Conservation (phyloP, 2,329 filamentous ascomycete genomes). For the Huntiella savannae region DNA sequence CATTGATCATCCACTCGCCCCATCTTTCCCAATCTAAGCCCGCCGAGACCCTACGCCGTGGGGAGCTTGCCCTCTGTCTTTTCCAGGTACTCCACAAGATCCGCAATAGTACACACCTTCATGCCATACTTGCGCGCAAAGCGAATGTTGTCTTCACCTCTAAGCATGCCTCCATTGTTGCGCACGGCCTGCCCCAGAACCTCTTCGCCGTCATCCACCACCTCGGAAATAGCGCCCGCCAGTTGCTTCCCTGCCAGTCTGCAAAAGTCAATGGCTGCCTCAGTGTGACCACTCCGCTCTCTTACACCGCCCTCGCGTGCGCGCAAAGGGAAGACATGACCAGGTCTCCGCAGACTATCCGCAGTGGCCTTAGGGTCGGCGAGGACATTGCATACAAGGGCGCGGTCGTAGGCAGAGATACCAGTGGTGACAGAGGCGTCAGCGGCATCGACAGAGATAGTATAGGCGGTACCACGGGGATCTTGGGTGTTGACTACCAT, state of each 20-base stretch:
- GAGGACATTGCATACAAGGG: constrained; percentile 60
- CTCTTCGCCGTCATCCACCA: constrained; percentile 70
- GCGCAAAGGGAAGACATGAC: constrained; percentile 75
- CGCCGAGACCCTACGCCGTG: constrained; percentile 17
- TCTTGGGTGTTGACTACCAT: constrained; percentile 68
- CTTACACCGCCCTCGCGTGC: constrained; percentile 65
- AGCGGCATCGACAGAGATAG: constrained; percentile 66
- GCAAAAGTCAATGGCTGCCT: constrained; percentile 84
- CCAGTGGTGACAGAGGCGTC: constrained; percentile 63
- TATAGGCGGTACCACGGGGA: constrained; percentile 82
- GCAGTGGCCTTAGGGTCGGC: constrained; percentile 43
- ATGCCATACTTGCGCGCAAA: constrained; percentile 82
- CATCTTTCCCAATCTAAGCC: too few species aligned
- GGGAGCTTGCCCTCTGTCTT: constrained; percentile 46
- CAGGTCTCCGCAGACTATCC: constrained; percentile 56
- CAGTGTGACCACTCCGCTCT: constrained; percentile 69
- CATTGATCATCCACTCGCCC: too few species aligned
- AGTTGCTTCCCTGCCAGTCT: constrained; percentile 57
- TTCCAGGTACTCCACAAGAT: constrained; percentile 63
- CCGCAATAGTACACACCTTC: constrained; percentile 89
- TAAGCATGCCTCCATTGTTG: constrained; percentile 66
- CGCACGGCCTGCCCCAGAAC: constrained; percentile 48
- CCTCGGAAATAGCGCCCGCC: constrained; percentile 73
- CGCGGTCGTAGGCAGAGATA: constrained; percentile 75
- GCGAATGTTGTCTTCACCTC: constrained; percentile 66